Evolutionary conservation across 2,329 filamentous ascomycete genomes (phyloP).

Genomic region (Xylaria sp.): DNA sequence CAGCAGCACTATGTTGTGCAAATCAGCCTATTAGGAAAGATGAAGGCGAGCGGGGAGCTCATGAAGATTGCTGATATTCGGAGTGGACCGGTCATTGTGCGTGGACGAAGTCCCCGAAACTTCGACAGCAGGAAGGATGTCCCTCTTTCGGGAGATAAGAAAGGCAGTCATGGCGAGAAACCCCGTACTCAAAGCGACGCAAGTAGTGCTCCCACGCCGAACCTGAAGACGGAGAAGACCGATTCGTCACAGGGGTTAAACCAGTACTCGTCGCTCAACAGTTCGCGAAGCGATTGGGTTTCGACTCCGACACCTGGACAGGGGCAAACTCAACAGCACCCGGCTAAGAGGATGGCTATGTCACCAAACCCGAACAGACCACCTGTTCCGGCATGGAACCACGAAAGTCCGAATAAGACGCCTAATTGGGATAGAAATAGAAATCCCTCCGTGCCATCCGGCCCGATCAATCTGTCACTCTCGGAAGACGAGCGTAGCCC

Average conservation of each 20-base stretch:
- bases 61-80: slow-evolving; percentile 76
- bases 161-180: slow-evolving; percentile 43
- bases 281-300: slow-evolving; percentile 42
- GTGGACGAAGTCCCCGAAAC: slow-evolving; percentile 85
- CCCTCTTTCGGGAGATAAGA: slow-evolving; percentile 43
- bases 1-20: slow-evolving; percentile 93
- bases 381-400: slow-evolving; percentile 48
- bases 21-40: slow-evolving; percentile 73
- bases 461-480: slow-evolving; percentile 48
- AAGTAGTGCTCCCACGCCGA: slow-evolving; percentile 26
- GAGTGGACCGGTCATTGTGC: slow-evolving; percentile 90
- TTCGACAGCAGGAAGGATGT: slow-evolving; percentile 76
- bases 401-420: slow-evolving; percentile 27
- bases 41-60: slow-evolving; percentile 59
- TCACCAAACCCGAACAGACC: slow-evolving; percentile 48
- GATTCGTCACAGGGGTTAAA: slow-evolving; percentile 27
- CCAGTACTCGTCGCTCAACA: slow-evolving; percentile 25
- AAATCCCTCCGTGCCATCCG: slow-evolving; percentile 26
- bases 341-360: slow-evolving; percentile 48
- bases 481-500: slow-evolving; percentile 57
- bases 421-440: slow-evolving; percentile 24
- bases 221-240: slow-evolving; percentile 31
- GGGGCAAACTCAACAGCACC: slow-evolving; percentile 36
- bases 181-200: slow-evolving; percentile 37
- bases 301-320: slow-evolving; percentile 31